phyloP scores from a whole-genome alignment of 305 asterid genomes.

The Fraxinus albicans region DNA sequence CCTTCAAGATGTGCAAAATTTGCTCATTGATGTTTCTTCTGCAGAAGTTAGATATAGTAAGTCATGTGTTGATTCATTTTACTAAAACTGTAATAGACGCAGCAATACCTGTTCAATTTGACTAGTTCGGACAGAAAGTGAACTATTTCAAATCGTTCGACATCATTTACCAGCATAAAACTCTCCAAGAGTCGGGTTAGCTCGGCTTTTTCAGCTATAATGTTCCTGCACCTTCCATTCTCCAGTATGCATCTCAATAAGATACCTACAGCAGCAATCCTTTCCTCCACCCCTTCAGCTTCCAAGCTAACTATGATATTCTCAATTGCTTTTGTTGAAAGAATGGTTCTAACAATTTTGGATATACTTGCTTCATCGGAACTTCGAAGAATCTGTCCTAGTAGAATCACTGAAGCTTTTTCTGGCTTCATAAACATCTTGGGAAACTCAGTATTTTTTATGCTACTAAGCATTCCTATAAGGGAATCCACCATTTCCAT shows the following conservation, averaged over 20 bases:
- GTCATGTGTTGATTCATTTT: not conserved
- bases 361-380: constrained; percentile 29
- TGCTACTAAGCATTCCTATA: constrained; percentile 31
- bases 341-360: constrained; percentile 34
- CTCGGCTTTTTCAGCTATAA: constrained; percentile 59
- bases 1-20: constrained; percentile 60
- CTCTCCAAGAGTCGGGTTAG: constrained; percentile 49
- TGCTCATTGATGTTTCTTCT: constrained; percentile 67
- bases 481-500: constrained; percentile 57
- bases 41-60: constrained; percentile 22
- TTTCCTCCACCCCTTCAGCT: constrained; percentile 50
- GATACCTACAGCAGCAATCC: constrained; percentile 55
- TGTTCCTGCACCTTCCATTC: constrained; percentile 75
- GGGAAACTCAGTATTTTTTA: constrained; percentile 29
- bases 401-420: constrained; percentile 57
- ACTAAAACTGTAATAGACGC: not conserved
- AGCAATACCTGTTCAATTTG: constrained; percentile 61
- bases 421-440: constrained; percentile 49
- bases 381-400: constrained; percentile 46
- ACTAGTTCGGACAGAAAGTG: constrained; percentile 65
- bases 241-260: constrained; percentile 64
- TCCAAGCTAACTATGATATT: constrained; percentile 42
- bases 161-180: constrained; percentile 44
- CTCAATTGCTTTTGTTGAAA: constrained; percentile 39
- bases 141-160: constrained; percentile 55